Base-by-base conservation (phyloP, 2,329 filamentous ascomycete genomes). In the Penicillium concentricum region DNA sequence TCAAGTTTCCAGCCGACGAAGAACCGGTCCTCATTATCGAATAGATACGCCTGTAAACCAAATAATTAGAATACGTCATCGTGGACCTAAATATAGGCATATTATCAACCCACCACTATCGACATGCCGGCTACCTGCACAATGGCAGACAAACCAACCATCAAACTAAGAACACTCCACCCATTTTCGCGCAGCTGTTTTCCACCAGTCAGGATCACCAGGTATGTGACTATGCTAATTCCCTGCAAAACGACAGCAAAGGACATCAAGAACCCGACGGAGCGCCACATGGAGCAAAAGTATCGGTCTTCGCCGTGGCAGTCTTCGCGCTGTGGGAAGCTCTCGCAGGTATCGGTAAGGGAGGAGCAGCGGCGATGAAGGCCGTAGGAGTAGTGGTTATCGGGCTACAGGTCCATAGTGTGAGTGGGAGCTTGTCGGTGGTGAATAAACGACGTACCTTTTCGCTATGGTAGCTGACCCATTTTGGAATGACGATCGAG, bases 281-380 rank as follows among this genome's bases (percentile, higher is more conserved):
- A 91, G 57, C 90, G 84, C 93, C 93, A 99, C 82, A 95, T 89
- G 67, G 87, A 89, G 80, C 94, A 97, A 77, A 97, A 97, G 68
- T 87, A 85, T 50, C 85, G 82, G 65, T 87, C 84, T 51, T 85
- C 83, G 65, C 81, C 82, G 54, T 79, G 77, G 74, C 90, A 93
- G 71, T 91, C 87, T 55, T 84, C 79, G 52, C 82, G 77, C 61
- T 82, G 80, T 4, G 91, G 91, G 73, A 92, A 94, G 60, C 72
- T 72, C 45, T 77, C 70, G 62, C 75, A 76, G 28, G 69, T 74
- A 48, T 84, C 80, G 43, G 83, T 83, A 56, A 90, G 78, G 56
- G 84, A 88, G 52, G 87, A 89, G 77, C 93, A 99, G 71, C 86
- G 87, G 65, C 83, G 84, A 76, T 96, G 90, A 44, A 99, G 84